Conservation (phyloP, 202 grass and related monocot genomes). For the Brachypodium distachyon region DNA sequence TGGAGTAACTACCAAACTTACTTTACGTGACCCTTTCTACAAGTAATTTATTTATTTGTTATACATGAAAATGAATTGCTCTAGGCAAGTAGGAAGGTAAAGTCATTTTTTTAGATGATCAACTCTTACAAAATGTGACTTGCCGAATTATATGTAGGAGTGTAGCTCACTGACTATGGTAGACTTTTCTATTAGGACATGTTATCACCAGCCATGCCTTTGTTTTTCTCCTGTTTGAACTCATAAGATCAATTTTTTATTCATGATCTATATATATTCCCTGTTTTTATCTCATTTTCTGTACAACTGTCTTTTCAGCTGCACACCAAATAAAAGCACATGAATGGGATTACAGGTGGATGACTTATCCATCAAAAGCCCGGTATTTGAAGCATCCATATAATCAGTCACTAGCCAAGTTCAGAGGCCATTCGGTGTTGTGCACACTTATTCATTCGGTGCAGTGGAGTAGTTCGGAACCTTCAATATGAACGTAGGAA, state of each 20-base stretch:
- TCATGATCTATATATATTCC: neutral
- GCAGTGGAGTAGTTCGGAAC: too few relatives aligned
- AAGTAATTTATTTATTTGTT: slow-evolving; percentile 8
- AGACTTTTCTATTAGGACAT: neutral
- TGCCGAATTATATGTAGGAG: neutral
- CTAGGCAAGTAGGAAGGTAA: neutral
- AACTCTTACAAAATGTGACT: neutral
- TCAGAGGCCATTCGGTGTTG: slow-evolving; percentile 59
- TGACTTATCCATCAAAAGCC: slow-evolving; percentile 37
- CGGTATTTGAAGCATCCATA: slow-evolving; percentile 41
- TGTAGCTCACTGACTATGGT: neutral
- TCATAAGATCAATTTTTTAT: neutral
- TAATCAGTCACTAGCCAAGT: slow-evolving; percentile 52
- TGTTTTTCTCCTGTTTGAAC: neutral
- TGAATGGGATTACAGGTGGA: slow-evolving; percentile 61
- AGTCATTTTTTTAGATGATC: neutral
- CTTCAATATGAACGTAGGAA: too few relatives aligned
- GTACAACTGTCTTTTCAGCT: slow-evolving; percentile 20
- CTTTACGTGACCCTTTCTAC: slow-evolving; percentile 5
- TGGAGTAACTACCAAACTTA: slow-evolving; percentile 32
- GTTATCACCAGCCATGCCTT: neutral
- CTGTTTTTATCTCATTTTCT: neutral
- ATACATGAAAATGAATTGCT: neutral
- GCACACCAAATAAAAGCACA: slow-evolving; percentile 20
- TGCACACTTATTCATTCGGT: slow-evolving; percentile 55